Evolutionary conservation across 202 grass and related monocot species (phyloP), one percentile per base, ranked within the genome.

Genomic region (Bolboschoenoplectus hybrid): DNA sequence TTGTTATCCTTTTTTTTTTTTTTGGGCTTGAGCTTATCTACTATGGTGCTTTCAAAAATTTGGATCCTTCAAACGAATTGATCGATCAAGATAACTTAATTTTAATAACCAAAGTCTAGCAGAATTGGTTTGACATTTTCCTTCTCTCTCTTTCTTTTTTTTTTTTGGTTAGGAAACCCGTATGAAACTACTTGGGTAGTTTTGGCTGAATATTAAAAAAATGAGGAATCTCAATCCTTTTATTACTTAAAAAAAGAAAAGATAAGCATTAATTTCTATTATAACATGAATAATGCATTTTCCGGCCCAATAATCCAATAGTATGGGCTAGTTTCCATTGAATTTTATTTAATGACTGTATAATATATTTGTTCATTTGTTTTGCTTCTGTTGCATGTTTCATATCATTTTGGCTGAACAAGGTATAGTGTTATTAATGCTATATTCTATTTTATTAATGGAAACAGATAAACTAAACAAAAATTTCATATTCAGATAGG

Each of bases 401-500:
- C 74, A 4, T 49, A 40, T 79, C 2, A 7, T 40, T 77, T 41
- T n/a, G 34, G 16, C 36, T 39, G 32, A 58, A 58, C 14, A 58
- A 79, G 13, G 74, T 3, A 56, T 9, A 57, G 32, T 32, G 5
- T 10, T 34, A 40, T 17, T 58, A n/a, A 78, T 57, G 34, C 32
- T 79, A 79, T 56, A 56, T 38, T 55, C 9, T 43, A 80, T 47
- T 74, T 3, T 7, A 57, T 34, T 34, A 65, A 36, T 50, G 80
- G 43, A 50, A 67, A 66, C 17, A 82, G 58, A 61, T 46, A 63
- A 63, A 16, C 39, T 45, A 66, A 82, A 67, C 57, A 66, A 66
- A 14, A 8, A 45, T 84, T 36, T 70, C 46, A 5, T 67, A 68
- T 70, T 17, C 9, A 38, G 64, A 84, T 53, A 84, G 26, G 14